Base-by-base conservation (phyloP, 371 early-diverging fungal genomes). In the Mortierella sp. region DNA sequence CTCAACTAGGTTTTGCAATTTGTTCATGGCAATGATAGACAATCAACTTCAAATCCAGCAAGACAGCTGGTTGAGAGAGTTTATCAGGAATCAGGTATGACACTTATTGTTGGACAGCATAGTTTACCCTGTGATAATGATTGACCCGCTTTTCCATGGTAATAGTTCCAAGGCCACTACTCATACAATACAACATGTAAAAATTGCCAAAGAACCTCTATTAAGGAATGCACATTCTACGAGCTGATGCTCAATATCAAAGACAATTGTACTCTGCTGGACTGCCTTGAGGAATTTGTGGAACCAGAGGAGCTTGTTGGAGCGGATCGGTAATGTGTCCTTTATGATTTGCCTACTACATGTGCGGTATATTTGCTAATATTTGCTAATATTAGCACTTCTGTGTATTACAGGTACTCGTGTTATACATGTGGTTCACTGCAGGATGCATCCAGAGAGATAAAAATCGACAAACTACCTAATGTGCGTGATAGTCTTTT, bases 21-120 rank as follows among this genome's bases (percentile, higher is more conserved):
- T 83, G n/a, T 72, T 83, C 56, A 68, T 83, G 83, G 70, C 78
- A 6, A 34, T 31, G 22, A 76, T 82, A 23, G 83, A 82, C 35
- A 69, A 26, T n/a, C 70, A 82, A 31, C 55, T 82, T 26, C 72
- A 72, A 19, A 31, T 3, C 8, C 83, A 82, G 32, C 47, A 56
- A 6, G 61, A 77, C 5, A 23, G 1, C 10, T 35, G 26, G 17
- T 23, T 82, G 19, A 59, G 64, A 3, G 31, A 26, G 4, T 79
- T 83, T 54, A 57, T 83, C n/a, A 63, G 43, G 37, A 59, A 61
- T 17, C 78, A 71, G 67, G 81, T 75, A 47, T 13, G 51, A 17
- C 26, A n/a, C 17, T 35, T 5, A 42, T 54, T 8, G 55, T 3
- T 12, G 17, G 31, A 37, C 29, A 53, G 12, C n/a, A 47, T 47